phyloP scores from a whole-genome alignment of 345 rosid species.

The Gossypium raimondii region DNA sequence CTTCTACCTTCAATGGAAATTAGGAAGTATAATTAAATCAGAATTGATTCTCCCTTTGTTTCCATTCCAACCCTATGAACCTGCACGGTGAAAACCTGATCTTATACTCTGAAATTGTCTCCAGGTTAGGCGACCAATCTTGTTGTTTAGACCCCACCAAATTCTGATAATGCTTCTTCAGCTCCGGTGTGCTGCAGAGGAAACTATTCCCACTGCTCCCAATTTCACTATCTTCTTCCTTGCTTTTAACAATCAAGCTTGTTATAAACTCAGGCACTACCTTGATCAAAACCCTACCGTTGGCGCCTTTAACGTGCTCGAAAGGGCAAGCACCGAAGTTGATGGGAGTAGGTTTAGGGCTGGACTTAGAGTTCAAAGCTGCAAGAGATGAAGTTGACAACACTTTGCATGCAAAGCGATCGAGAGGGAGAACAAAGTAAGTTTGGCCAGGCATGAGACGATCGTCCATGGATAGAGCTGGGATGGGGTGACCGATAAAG shows the following conservation, averaged over 20 bases:
- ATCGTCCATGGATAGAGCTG: slow-evolving; percentile 63
- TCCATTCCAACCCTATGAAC: slow-evolving; percentile 51
- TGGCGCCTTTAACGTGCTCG: slow-evolving; percentile 39
- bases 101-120: slow-evolving; percentile 69
- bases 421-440: slow-evolving; percentile 76
- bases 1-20: neutral
- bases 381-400: slow-evolving; percentile 60
- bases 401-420: slow-evolving; percentile 46
- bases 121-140: slow-evolving; percentile 79
- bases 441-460: slow-evolving; percentile 60
- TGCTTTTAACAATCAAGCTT: slow-evolving; percentile 28
- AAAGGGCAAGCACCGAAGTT: slow-evolving; percentile 45
- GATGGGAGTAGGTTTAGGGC: slow-evolving; percentile 32
- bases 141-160: slow-evolving; percentile 67
- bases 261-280: slow-evolving; percentile 51
- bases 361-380: slow-evolving; percentile 33
- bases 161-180: slow-evolving; percentile 76
- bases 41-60: slow-evolving; percentile 29
- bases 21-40: neutral
- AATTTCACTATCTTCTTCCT: slow-evolving; percentile 8
- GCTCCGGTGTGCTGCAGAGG: slow-evolving; percentile 84
- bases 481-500: slow-evolving; percentile 79
- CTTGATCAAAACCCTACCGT: slow-evolving; percentile 53
- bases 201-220: slow-evolving; percentile 17
- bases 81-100: slow-evolving; percentile 63